A percentile compares a stretch with the other conserved stretches of the same genome.
These are phyloP conservation scores for Trichomonas tenax DNA, from an alignment of 208 protist genomes.

Conservation along the genomic window DNA sequence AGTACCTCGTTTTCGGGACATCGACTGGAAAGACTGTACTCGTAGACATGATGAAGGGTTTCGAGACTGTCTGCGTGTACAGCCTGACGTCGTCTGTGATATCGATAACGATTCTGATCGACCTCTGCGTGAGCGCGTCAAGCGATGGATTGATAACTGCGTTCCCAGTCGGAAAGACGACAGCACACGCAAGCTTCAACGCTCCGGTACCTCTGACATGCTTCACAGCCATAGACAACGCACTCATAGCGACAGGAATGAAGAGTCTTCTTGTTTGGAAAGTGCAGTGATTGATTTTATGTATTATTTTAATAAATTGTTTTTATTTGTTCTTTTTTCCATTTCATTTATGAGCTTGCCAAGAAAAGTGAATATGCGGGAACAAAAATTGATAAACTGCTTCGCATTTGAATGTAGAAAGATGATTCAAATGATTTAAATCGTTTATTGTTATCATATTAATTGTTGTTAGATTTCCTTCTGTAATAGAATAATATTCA, in stretches of 20 bases:
- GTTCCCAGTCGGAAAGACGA: not conserved
- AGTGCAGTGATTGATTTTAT: not conserved
- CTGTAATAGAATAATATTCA: too few species aligned
- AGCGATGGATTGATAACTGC: not conserved
- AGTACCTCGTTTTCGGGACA: not conserved
- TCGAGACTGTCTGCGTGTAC: not conserved
- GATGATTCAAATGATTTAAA: too few species aligned
- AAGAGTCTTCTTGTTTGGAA: not conserved
- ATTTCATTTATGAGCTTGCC: too few species aligned
- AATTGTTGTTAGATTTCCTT: too few species aligned
- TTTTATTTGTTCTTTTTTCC: too few species aligned
- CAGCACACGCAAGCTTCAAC: not conserved
- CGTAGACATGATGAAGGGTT: not conserved
- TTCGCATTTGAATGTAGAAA: too few species aligned
- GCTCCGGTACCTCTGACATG: not conserved
- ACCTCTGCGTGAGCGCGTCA: not conserved
- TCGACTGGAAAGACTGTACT: not conserved
- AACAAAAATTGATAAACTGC: too few species aligned
- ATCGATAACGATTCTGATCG: not conserved
- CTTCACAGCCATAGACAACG: not conserved
- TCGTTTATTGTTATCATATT: too few species aligned
- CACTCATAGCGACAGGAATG: not conserved
- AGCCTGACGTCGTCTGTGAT: not conserved
- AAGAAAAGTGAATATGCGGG: too few species aligned
- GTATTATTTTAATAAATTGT: not conserved